Percentiles rank a stretch among this genome's conserved stretches.
Evolutionary conservation across 176 grass and related monocot species (phyloP).

Genomic region (Chloris gayana): DNA sequence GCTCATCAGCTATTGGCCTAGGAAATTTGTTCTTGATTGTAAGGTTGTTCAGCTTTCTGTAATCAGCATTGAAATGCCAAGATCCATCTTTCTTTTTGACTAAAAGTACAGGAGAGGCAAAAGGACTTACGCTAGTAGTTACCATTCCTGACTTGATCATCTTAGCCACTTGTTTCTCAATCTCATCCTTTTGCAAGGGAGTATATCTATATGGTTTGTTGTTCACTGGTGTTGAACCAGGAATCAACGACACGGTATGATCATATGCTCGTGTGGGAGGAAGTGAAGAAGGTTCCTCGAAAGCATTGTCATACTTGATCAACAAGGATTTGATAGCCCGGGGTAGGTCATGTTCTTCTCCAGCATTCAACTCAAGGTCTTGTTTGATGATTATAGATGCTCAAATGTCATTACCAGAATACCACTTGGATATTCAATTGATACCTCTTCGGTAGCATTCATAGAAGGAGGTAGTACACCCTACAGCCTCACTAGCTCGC

Average conservation of each 20-base stretch:
- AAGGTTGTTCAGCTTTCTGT: not conserved
- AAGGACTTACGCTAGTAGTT: not conserved
- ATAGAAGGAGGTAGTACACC: too few species aligned
- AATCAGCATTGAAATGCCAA: not conserved
- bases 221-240: not conserved
- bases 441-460: too few species aligned
- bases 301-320: too few species aligned
- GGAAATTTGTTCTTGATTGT: not conserved
- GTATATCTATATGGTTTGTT: not conserved
- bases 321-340: too few species aligned
- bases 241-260: not conserved
- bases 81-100: not conserved
- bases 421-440: not conserved
- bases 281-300: not conserved
- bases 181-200: not conserved
- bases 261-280: not conserved
- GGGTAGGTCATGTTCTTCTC: not conserved
- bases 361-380: not conserved
- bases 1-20: not conserved
- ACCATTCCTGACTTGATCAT: not conserved
- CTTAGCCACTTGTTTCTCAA: not conserved
- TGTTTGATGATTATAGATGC: not conserved
- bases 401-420: not conserved
- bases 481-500: not conserved
- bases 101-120: not conserved